A percentile compares a stretch with the other conserved stretches of the same genome.
These are phyloP conservation scores for Pseudozyma thailandica DNA, from an alignment of 1,284 basidiomycete species.

Conservation along the genomic window DNA sequence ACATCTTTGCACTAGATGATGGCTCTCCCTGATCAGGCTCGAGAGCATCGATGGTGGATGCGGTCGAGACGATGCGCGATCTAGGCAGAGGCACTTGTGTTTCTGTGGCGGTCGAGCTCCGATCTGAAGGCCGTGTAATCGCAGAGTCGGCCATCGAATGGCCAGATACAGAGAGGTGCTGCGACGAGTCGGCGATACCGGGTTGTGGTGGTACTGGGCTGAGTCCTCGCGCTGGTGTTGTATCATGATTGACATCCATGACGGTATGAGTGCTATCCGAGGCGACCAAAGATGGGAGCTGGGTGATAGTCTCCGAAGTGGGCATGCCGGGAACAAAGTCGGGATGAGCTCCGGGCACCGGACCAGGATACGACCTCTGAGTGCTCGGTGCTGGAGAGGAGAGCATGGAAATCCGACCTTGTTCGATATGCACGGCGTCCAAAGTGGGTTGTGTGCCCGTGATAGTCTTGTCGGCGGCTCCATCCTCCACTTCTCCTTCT, in stretches of 20 bases:
- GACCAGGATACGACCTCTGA: constrained; percentile 5
- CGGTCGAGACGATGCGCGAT: constrained; percentile 29
- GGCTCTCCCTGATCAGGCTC: background rate
- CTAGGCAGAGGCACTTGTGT: constrained; percentile 23
- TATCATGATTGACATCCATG: background rate
- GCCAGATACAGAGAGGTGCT: constrained; percentile 25
- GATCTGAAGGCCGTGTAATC: constrained; percentile 15
- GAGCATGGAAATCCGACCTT: constrained; percentile 10
- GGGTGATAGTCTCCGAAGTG: constrained; percentile 1
- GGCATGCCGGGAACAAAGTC: constrained; percentile 4
- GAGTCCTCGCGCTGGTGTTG: background rate
- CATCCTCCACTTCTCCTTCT: constrained; percentile 10
- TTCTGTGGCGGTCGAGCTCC: constrained; percentile 31
- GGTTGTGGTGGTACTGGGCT: background rate
- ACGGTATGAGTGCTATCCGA: constrained; percentile 24
- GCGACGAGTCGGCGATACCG: background rate
- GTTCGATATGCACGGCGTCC: constrained; percentile 16
- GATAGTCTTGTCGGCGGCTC: constrained; percentile 21
- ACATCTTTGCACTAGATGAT: background rate
- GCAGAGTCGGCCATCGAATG: constrained; percentile 8
- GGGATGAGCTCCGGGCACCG: background rate
- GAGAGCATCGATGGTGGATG: constrained; percentile 29
- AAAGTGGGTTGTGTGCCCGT: constrained; percentile 8
- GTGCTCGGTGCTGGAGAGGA: constrained; percentile 16
- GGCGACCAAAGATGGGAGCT: constrained; percentile 2